Evolutionary conservation across 192 early-diverging fungal species (phyloP).

Genomic region (Coemansia sp.): DNA sequence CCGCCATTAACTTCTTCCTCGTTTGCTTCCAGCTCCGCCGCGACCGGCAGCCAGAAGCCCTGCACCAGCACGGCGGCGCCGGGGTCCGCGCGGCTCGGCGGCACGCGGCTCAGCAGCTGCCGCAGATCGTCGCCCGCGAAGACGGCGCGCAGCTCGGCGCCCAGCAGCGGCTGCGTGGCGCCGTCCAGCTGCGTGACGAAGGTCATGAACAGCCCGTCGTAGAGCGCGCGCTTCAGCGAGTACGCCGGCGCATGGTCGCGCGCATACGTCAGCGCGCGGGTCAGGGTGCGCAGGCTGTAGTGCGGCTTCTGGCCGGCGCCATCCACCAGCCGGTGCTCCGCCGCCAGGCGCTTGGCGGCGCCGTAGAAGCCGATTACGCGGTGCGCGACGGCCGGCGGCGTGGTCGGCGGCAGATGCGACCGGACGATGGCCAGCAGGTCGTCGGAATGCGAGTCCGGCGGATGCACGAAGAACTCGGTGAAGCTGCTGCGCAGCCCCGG

Average conservation of each 20-base stretch:
- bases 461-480: constrained; percentile 93
- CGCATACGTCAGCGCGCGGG: constrained; percentile 84
- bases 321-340: constrained; percentile 77
- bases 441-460: constrained; percentile 78
- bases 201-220: constrained; percentile 95
- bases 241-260: constrained; percentile 71
- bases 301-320: constrained; percentile 87
- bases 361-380: constrained; percentile 83
- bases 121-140: constrained; percentile 28
- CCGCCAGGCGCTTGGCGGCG: constrained; percentile 68
- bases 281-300: constrained; percentile 90
- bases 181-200: constrained; percentile 87
- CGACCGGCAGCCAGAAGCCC: constrained; percentile 81
- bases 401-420: constrained; percentile 65
- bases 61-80: constrained; percentile 71
- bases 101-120: constrained; percentile 34
- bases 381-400: constrained; percentile 44
- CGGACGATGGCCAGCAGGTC: constrained; percentile 83
- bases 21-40: constrained; percentile 18
- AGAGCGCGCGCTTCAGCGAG: constrained; percentile 79
- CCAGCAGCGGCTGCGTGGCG: constrained; percentile 59
- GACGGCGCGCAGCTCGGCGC: constrained; percentile 29
- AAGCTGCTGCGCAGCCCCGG: constrained; percentile 89
- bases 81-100: constrained; percentile 7
- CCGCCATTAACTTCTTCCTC: constrained; percentile 22